Evolutionary conservation across 169 alveolate species (phyloP).

Genomic region (Cryptosporidium muris): DNA sequence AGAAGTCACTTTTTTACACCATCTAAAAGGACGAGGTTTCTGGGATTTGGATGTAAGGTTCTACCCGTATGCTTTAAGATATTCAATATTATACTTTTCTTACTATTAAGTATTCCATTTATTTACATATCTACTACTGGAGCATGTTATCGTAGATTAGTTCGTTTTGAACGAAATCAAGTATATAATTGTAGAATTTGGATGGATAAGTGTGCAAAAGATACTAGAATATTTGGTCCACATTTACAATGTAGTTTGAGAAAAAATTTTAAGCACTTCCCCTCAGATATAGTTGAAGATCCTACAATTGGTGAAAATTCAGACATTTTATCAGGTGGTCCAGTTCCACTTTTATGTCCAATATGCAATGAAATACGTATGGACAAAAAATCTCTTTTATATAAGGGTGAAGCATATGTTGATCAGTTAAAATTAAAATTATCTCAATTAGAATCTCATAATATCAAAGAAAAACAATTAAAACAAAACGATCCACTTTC

Average conservation of each 20-base stretch:
- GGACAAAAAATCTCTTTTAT: slow-evolving; percentile 54
- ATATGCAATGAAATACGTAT: slow-evolving; percentile 68
- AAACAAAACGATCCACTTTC: slow-evolving; percentile 42
- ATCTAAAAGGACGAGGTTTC: slow-evolving; percentile 50
- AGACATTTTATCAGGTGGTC: slow-evolving; percentile 54
- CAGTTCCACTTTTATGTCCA: slow-evolving; percentile 67
- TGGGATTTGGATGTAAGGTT: slow-evolving; percentile 59
- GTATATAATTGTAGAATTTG: slow-evolving; percentile 68
- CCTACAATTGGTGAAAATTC: slow-evolving; percentile 68
- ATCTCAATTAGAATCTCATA: slow-evolving; percentile 51
- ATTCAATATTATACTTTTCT: slow-evolving; percentile 26
- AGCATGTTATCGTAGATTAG: slow-evolving; percentile 65
- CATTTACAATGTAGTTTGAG: slow-evolving; percentile 65
- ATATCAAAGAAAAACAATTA: slow-evolving; percentile 21
- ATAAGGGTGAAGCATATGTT: slow-evolving; percentile 67
- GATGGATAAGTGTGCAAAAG: slow-evolving; percentile 69
- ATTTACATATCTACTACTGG: slow-evolving; percentile 63
- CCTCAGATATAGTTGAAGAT: slow-evolving; percentile 64
- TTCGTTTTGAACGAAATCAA: slow-evolving; percentile 51
- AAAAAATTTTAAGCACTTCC: slow-evolving; percentile 61
- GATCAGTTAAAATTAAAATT: slow-evolving; percentile 56
- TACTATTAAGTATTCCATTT: slow-evolving; percentile 34
- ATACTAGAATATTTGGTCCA: slow-evolving; percentile 52
- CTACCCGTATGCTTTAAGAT: slow-evolving; percentile 27
- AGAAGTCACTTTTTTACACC: slow-evolving; percentile 68